These are phyloP conservation scores for Dryas alaskensis DNA, from an alignment of 306 rosid species.

Conservation along the genomic window DNA sequence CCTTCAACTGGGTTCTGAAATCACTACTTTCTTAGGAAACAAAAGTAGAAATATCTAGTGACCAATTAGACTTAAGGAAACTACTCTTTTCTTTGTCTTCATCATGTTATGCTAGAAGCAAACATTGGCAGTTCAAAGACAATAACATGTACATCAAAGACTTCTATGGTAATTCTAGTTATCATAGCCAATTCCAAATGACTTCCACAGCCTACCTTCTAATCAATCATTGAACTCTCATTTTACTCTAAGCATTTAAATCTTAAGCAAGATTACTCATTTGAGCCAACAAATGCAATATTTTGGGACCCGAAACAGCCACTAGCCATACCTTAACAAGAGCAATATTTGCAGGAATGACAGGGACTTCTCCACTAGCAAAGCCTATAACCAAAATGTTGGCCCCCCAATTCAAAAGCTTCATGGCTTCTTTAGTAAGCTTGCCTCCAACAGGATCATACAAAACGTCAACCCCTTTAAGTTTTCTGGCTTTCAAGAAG, in stretches of 20 bases:
- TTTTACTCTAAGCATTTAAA: background rate
- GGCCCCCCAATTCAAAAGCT: constrained; percentile 88
- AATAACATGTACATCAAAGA: too few relatives aligned
- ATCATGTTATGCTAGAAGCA: too few relatives aligned
- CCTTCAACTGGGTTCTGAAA: background rate
- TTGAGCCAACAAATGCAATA: background rate
- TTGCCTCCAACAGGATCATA: constrained; percentile 98
- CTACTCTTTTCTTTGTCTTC: too few relatives aligned
- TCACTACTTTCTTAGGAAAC: background rate
- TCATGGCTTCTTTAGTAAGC: constrained; percentile 66
- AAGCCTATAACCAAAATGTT: constrained; percentile 86
- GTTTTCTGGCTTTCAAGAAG: constrained; percentile 66
- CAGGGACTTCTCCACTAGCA: constrained; percentile 91
- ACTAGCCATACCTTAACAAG: constrained; percentile 72
- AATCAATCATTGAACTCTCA: background rate
- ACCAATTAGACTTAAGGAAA: too few relatives aligned
- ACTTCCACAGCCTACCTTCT: background rate
- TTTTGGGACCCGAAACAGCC: background rate
- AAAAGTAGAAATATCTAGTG: background rate
- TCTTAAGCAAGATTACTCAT: background rate
- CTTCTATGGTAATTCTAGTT: background rate
- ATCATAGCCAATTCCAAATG: background rate
- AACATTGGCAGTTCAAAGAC: too few relatives aligned
- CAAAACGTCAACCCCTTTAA: constrained; percentile 84
- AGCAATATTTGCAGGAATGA: constrained; percentile 86